phyloP scores from a whole-genome alignment of 2,329 filamentous ascomycete species.

The Emergomyces africanus region DNA sequence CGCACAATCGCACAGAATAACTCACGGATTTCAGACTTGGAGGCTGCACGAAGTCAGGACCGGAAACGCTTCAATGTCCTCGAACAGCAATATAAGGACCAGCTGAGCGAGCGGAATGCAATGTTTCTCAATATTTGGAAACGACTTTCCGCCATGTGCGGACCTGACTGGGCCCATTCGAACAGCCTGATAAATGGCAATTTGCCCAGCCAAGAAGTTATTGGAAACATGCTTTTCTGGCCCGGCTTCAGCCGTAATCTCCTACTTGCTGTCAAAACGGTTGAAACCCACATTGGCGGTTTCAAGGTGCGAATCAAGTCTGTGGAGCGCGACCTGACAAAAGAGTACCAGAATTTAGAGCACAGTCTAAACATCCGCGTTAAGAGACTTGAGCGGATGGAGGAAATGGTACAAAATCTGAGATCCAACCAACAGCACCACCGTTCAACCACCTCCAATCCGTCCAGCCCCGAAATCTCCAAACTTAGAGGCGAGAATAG shows the following conservation, averaged over 20 bases:
- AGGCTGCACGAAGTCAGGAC: constrained; percentile 64
- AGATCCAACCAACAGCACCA: constrained; percentile 21
- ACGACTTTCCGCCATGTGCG: constrained; percentile 70
- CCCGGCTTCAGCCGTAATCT: constrained; percentile 86
- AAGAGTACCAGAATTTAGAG: constrained; percentile 80
- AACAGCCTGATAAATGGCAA: constrained; percentile 84
- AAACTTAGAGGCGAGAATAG: constrained; percentile 50
- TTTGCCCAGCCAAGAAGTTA: constrained; percentile 70
- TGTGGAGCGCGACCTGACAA: constrained; percentile 81
- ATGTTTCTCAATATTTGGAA: constrained; percentile 86
- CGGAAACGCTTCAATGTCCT: constrained; percentile 62
- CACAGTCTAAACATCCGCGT: constrained; percentile 63
- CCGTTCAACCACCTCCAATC: constrained; percentile 16
- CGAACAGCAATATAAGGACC: constrained; percentile 72
- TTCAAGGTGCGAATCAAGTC: constrained; percentile 70
- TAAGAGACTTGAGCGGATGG: constrained; percentile 78
- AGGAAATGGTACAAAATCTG: constrained; percentile 60
- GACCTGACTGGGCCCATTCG: constrained; percentile 79
- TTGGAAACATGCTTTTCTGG: constrained; percentile 62
- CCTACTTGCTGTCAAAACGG: constrained; percentile 69
- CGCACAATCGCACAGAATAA: constrained; percentile 78
- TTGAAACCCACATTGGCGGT: constrained; percentile 64
- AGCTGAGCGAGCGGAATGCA: constrained; percentile 79
- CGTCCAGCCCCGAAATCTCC: constrained; percentile 40
- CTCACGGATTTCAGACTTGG: constrained; percentile 71